Percentiles rank a stretch among this genome's conserved stretches.
Conservation (phyloP, 2,329 filamentous ascomycete genomes). For the Colletotrichum phormii region DNA sequence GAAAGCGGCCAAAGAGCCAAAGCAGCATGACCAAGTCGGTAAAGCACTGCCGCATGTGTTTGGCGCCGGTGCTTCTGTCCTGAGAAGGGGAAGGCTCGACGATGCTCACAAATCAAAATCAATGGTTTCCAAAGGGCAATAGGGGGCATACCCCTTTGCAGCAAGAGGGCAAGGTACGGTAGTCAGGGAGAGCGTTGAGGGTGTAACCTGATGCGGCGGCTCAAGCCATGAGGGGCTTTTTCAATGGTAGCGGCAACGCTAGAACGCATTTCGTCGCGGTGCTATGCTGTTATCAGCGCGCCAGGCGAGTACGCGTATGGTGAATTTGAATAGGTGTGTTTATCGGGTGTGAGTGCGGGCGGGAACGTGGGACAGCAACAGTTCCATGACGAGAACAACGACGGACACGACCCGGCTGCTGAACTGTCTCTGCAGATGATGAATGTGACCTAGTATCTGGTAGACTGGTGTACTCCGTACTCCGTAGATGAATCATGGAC, state of each 20-base stretch:
- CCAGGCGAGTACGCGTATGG: neutral
- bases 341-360: slow-evolving; percentile 2
- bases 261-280: neutral
- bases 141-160: slow-evolving; percentile 9
- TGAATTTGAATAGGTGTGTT: too few relatives aligned
- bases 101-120: slow-evolving; percentile 2
- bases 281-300: slow-evolving; percentile 17
- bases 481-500: neutral
- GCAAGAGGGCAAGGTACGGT: neutral
- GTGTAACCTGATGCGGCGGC: slow-evolving; percentile 26
- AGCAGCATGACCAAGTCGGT: slow-evolving; percentile 11
- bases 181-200: slow-evolving; percentile 1
- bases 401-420: neutral
- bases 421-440: neutral
- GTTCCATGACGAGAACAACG: neutral
- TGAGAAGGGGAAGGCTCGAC: neutral
- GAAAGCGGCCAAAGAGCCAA: neutral
- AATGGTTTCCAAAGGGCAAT: slow-evolving; percentile 25
- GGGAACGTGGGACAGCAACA: slow-evolving; percentile 14
- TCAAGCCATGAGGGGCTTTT: neutral
- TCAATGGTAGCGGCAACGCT: slow-evolving; percentile 4
- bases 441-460: neutral
- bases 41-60: slow-evolving; percentile 21
- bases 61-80: neutral
- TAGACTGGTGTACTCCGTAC: too few relatives aligned